phyloP scores from a whole-genome alignment of 1,139 yeast genomes.

The Sugiyamaella grinbergsii region DNA sequence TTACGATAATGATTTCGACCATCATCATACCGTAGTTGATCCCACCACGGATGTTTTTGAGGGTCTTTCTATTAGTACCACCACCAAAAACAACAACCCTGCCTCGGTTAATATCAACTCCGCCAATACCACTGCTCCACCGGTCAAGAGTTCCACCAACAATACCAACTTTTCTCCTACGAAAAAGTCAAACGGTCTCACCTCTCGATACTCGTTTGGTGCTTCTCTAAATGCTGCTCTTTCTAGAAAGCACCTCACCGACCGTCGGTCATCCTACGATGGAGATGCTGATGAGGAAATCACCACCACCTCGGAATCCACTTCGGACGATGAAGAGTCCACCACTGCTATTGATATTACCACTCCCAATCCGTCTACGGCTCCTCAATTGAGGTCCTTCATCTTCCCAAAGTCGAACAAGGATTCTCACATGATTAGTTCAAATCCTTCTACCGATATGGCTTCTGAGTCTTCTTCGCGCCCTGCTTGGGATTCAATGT shows the following conservation, averaged over 20 bases:
- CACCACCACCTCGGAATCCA: slow-evolving; percentile 24
- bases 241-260: slow-evolving; percentile 11
- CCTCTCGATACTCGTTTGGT: slow-evolving; percentile 45
- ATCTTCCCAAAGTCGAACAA: slow-evolving; percentile 19
- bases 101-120: slow-evolving; percentile 15
- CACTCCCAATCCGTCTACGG: slow-evolving; percentile 22
- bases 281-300: slow-evolving; percentile 21
- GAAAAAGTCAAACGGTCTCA: slow-evolving; percentile 32
- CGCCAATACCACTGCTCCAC: slow-evolving; percentile 6
- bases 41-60: slow-evolving; percentile 18
- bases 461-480: slow-evolving; percentile 21
- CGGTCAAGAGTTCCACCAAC: slow-evolving; percentile 4
- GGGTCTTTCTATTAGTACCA: slow-evolving; percentile 18
- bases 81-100: slow-evolving; percentile 17
- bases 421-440: slow-evolving; percentile 10
- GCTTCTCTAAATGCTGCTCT: slow-evolving; percentile 36
- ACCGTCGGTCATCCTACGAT: slow-evolving; percentile 13
- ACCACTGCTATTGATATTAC: neutral
- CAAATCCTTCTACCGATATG: slow-evolving; percentile 7
- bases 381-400: slow-evolving; percentile 19
- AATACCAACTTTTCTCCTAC: slow-evolving; percentile 18
- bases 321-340: slow-evolving; percentile 22
- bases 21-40: slow-evolving; percentile 17
- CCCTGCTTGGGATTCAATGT: slow-evolving; percentile 54
- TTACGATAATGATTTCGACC: slow-evolving; percentile 24